Percentiles rank a stretch among this genome's conserved stretches.
phyloP scores from a whole-genome alignment of 441 rosid genomes.

The Corymbia calophylla region DNA sequence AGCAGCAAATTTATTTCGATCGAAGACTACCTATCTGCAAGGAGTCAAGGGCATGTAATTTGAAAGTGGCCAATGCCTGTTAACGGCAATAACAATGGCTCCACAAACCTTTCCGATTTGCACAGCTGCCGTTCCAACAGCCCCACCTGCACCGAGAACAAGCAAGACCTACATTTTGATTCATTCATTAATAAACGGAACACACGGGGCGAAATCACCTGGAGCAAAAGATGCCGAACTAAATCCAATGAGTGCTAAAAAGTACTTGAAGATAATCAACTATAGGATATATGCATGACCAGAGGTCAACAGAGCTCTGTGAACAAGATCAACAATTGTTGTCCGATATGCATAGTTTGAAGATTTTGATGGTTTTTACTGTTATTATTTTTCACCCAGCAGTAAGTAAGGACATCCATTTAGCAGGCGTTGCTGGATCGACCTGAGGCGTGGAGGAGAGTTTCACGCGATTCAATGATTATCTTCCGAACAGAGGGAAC shows the following conservation, averaged over 20 bases:
- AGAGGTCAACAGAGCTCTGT: slow-evolving; percentile 67
- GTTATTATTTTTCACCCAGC: neutral
- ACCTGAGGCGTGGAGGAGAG: neutral
- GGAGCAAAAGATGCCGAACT: neutral
- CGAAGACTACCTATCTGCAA: neutral
- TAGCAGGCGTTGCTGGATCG: neutral
- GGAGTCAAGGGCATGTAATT: neutral
- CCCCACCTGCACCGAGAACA: slow-evolving; percentile 99
- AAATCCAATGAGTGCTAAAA: neutral
- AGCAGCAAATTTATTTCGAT: neutral
- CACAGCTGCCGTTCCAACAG: slow-evolving; percentile 90
- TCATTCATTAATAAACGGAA: neutral
- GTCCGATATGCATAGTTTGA: slow-evolving; percentile 59
- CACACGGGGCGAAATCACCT: neutral
- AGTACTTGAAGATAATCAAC: neutral
- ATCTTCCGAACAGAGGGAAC: neutral
- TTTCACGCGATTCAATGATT: neutral
- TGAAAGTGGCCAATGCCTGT: slow-evolving; percentile 34
- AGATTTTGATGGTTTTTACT: neutral
- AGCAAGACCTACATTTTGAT: slow-evolving; percentile 52
- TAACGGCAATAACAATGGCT: slow-evolving; percentile 77
- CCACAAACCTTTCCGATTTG: slow-evolving; percentile 88
- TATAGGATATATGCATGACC: slow-evolving; percentile 39
- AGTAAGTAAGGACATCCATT: neutral
- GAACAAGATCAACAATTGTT: slow-evolving; percentile 87